A percentile compares a stretch with the other conserved stretches of the same genome.
Conservation (phyloP, 2,329 filamentous ascomycete species). For the Purpureocillium takamizusanense region DNA sequence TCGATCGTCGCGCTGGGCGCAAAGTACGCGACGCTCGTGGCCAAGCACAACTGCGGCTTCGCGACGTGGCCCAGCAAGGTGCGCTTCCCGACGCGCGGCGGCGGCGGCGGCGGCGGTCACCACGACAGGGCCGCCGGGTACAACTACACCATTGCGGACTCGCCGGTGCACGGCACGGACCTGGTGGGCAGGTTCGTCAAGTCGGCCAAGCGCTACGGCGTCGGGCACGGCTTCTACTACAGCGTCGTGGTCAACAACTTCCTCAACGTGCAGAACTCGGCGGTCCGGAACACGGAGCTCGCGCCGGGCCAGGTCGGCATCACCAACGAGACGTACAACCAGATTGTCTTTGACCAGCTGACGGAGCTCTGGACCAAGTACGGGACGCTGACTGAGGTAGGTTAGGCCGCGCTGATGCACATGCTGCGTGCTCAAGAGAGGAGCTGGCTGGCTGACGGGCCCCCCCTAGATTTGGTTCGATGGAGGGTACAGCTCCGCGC, state of each 20-base stretch:
- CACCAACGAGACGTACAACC: constrained; percentile 13
- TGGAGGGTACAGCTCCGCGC: constrained; percentile 14
- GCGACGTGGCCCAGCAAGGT: constrained; percentile 18
- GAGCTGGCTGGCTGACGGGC: background rate
- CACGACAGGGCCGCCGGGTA: constrained; percentile 14
- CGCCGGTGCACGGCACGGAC: constrained; percentile 13
- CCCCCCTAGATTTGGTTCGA: constrained; percentile 15
- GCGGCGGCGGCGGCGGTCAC: background rate
- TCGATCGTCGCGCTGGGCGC: constrained; percentile 14
- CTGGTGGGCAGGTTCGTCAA: constrained; percentile 14
- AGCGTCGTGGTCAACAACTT: constrained; percentile 21
- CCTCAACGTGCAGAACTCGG: constrained; percentile 14
- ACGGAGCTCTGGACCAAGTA: constrained; percentile 15
- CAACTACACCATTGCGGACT: constrained; percentile 17
- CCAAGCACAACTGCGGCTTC: constrained; percentile 21
- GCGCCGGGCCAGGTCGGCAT: constrained; percentile 12
- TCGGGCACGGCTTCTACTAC: constrained; percentile 20
- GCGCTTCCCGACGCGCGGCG: constrained; percentile 10
- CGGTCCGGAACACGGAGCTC: constrained; percentile 8
- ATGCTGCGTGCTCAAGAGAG: too few relatives aligned
- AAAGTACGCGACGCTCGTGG: constrained; percentile 18
- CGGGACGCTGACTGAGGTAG: constrained; percentile 13
- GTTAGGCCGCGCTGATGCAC: background rate
- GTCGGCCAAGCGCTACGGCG: constrained; percentile 13
- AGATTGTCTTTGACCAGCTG: constrained; percentile 14